phyloP scores from a whole-genome alignment of 2,329 filamentous ascomycete genomes.

The Beauveria medogensis region DNA sequence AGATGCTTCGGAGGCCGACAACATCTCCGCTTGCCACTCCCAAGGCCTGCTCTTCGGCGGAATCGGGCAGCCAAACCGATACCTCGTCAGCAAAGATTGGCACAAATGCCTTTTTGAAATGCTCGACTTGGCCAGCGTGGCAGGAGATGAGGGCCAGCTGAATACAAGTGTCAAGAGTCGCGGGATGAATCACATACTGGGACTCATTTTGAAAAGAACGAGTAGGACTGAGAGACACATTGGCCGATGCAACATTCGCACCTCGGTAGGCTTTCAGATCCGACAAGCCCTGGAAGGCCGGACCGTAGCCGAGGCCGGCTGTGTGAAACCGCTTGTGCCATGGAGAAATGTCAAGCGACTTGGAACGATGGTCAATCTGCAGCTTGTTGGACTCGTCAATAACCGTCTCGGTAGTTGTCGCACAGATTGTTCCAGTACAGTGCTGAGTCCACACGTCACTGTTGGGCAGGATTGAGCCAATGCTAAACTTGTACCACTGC shows the following conservation, averaged over 20 bases:
- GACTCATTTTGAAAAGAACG: conserved; percentile 15
- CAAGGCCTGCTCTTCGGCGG: background rate
- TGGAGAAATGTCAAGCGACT: background rate
- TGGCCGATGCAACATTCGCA: conserved; percentile 15
- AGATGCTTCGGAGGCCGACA: conserved; percentile 12
- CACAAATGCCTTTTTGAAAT: conserved; percentile 19
- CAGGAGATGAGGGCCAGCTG: conserved; percentile 19
- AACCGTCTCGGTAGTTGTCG: conserved; percentile 12
- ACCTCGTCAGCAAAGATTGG: background rate
- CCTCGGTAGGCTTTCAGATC: conserved; percentile 16
- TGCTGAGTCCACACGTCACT: conserved; percentile 18
- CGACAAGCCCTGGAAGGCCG: conserved; percentile 17
- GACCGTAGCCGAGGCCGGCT: conserved; percentile 18
- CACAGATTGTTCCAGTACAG: conserved; percentile 17
- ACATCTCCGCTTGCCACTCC: conserved; percentile 3
- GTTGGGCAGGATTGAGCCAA: conserved; percentile 17
- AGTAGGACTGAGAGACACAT: conserved; percentile 14
- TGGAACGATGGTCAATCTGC: background rate
- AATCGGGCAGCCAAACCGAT: background rate
- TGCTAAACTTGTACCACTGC: conserved; percentile 19
- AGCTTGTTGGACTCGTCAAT: background rate
- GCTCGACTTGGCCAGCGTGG: conserved; percentile 16
- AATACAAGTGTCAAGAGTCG: conserved; percentile 19
- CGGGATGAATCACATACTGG: background rate
- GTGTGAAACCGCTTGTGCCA: conserved; percentile 18